Evolutionary conservation across 2,329 filamentous ascomycete genomes (phyloP).

Genomic region (Diaporthe amygdali): DNA sequence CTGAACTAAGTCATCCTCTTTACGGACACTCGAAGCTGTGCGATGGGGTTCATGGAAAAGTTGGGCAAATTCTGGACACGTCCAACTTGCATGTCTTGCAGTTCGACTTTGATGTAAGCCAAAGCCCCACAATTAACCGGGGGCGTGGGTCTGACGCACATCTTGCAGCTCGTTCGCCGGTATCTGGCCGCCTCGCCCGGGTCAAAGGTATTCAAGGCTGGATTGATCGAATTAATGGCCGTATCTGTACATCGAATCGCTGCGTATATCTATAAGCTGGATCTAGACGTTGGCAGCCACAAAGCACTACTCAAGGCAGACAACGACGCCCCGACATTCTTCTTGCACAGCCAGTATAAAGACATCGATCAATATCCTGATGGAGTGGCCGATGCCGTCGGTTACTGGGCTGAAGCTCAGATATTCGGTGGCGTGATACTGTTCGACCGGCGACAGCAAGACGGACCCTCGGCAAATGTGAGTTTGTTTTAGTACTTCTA

Average conservation of each 20-base stretch:
- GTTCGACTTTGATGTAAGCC: background rate
- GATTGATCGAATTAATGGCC: background rate
- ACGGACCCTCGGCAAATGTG: background rate
- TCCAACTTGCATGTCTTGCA: background rate
- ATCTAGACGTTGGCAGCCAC: background rate
- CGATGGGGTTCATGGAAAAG: background rate
- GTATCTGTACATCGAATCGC: background rate
- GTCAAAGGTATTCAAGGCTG: background rate
- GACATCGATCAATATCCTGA: constrained; percentile 37
- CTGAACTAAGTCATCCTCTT: background rate
- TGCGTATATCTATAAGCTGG: background rate
- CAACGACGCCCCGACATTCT: constrained; percentile 30
- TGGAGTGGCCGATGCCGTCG: constrained; percentile 33
- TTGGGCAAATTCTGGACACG: background rate
- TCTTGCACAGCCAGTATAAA: constrained; percentile 34
- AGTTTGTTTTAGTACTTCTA: background rate
- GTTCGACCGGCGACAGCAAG: constrained; percentile 24
- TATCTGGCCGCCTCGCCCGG: background rate
- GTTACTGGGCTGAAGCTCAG: constrained; percentile 35
- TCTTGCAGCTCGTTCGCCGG: background rate
- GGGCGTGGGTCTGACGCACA: background rate
- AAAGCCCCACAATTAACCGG: background rate
- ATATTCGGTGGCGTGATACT: constrained; percentile 34
- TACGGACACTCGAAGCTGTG: background rate
- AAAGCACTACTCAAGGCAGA: background rate